Evolutionary conservation across 2,329 filamentous ascomycete genomes (phyloP).

Genomic region (Aspergillus sp.): DNA sequence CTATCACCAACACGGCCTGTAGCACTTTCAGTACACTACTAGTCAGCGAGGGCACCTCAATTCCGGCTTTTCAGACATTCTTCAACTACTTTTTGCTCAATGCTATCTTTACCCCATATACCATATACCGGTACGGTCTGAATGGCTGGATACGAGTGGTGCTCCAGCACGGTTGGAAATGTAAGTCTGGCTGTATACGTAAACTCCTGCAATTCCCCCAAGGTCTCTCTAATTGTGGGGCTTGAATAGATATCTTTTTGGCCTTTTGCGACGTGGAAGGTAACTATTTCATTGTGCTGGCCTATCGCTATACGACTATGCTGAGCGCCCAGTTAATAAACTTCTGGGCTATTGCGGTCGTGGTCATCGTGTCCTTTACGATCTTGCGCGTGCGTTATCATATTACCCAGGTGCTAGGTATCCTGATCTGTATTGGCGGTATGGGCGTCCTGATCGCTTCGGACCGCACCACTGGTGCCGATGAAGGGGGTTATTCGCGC

Average conservation of each 20-base stretch:
- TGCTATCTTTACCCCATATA: conserved; percentile 77
- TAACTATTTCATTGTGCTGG: conserved; percentile 96
- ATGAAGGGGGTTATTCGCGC: conserved; percentile 60
- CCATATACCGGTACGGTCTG: conserved; percentile 76
- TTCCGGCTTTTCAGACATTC: conserved; percentile 92
- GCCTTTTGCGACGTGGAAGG: conserved; percentile 93
- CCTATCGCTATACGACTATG: conserved; percentile 90
- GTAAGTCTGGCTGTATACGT: conserved; percentile 33
- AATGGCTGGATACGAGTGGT: conserved; percentile 68
- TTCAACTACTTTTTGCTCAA: conserved; percentile 91
- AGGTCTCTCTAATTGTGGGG: conserved; percentile 2
- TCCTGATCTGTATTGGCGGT: conserved; percentile 86
- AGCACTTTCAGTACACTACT: conserved; percentile 88
- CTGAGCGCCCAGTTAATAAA: conserved; percentile 93
- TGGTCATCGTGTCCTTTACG: conserved; percentile 80
- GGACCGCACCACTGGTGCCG: conserved; percentile 77
- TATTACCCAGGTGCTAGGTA: conserved; percentile 79
- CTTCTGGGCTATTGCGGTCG: conserved; percentile 96
- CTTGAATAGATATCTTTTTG: conserved; percentile 70
- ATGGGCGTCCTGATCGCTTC: conserved; percentile 84
- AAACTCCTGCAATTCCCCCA: background rate
- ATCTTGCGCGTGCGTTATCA: conserved; percentile 89
- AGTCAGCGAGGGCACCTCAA: conserved; percentile 66
- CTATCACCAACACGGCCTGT: conserved; percentile 86
- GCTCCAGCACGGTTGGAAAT: conserved; percentile 81